phyloP scores from a whole-genome alignment of 192 early-diverging fungal species.

The Helicostylum pulchrum region DNA sequence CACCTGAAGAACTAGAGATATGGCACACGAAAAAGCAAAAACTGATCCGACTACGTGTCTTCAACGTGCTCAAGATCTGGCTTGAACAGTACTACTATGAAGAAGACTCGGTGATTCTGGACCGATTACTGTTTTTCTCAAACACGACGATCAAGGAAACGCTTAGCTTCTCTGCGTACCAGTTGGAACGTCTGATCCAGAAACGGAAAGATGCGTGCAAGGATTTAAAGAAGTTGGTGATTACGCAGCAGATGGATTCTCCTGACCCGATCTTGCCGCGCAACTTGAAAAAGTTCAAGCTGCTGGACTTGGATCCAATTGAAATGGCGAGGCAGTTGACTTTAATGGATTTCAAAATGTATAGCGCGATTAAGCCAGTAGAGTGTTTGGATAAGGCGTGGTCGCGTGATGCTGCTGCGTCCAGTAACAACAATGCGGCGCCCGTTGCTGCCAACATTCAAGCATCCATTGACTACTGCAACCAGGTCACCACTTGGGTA shows the following conservation, averaged over 20 bases:
- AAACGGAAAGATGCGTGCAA: slow-evolving; percentile 60
- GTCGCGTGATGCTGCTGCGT: slow-evolving; percentile 53
- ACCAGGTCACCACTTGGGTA: slow-evolving; percentile 86
- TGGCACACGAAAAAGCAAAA: slow-evolving; percentile 89
- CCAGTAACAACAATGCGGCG: slow-evolving; percentile 49
- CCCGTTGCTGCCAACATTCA: slow-evolving; percentile 81
- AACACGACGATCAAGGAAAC: slow-evolving; percentile 66
- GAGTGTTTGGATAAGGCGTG: slow-evolving; percentile 94
- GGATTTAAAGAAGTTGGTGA: slow-evolving; percentile 55
- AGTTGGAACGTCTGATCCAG: slow-evolving; percentile 77
- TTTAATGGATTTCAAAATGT: slow-evolving; percentile 83
- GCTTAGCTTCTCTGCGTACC: slow-evolving; percentile 65
- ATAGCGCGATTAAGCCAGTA: slow-evolving; percentile 76
- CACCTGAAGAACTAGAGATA: slow-evolving; percentile 56
- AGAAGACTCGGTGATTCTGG: slow-evolving; percentile 65
- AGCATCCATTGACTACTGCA: slow-evolving; percentile 81
- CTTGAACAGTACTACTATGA: slow-evolving; percentile 87
- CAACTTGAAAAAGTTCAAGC: slow-evolving; percentile 69
- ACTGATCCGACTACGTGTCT: slow-evolving; percentile 87
- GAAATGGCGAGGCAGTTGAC: slow-evolving; percentile 96
- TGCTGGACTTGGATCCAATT: slow-evolving; percentile 87
- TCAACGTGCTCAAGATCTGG: slow-evolving; percentile 96
- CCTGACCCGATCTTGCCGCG: slow-evolving; percentile 83
- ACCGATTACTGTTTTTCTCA: slow-evolving; percentile 68
- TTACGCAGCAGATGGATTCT: slow-evolving; percentile 56